Evolutionary conservation across 805 yeast genomes (phyloP).

Genomic region (Metschnikowia aberdeeniae): DNA sequence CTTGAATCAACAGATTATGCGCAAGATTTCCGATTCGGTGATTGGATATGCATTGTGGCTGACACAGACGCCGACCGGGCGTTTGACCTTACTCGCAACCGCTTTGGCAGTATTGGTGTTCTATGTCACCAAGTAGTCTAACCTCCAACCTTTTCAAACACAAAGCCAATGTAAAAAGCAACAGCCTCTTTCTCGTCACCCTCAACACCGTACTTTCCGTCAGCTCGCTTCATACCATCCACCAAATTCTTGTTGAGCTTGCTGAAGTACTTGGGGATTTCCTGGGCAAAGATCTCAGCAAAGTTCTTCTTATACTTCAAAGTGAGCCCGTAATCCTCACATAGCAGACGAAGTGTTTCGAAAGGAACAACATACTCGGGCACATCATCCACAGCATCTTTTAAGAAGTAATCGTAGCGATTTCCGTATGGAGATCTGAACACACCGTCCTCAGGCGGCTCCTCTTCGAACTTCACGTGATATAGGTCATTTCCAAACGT

Average conservation of each 20-base stretch:
- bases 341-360: conserved; percentile 76
- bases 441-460: conserved; percentile 71
- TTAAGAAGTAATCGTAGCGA: conserved; percentile 71
- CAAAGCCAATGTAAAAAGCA: conserved; percentile 82
- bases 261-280: conserved; percentile 63
- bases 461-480: conserved; percentile 73
- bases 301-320: conserved; percentile 73
- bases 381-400: conserved; percentile 93
- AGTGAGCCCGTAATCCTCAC: conserved; percentile 77
- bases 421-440: conserved; percentile 80
- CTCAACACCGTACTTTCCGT: conserved; percentile 81
- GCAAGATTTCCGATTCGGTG: conserved; percentile 24
- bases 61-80: conserved; percentile 30
- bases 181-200: conserved; percentile 89
- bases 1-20: conserved; percentile 21
- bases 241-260: conserved; percentile 56
- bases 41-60: conserved; percentile 38
- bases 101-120: conserved; percentile 14
- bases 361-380: conserved; percentile 97
- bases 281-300: conserved; percentile 74
- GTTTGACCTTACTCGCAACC: conserved; percentile 21
- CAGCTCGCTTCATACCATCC: conserved; percentile 67
- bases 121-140: background rate
- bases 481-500: conserved; percentile 86
- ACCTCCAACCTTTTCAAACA: conserved; percentile 57